phyloP scores from a whole-genome alignment of 108 stramenopile species.

The Cyclostephanos invisitatus region DNA sequence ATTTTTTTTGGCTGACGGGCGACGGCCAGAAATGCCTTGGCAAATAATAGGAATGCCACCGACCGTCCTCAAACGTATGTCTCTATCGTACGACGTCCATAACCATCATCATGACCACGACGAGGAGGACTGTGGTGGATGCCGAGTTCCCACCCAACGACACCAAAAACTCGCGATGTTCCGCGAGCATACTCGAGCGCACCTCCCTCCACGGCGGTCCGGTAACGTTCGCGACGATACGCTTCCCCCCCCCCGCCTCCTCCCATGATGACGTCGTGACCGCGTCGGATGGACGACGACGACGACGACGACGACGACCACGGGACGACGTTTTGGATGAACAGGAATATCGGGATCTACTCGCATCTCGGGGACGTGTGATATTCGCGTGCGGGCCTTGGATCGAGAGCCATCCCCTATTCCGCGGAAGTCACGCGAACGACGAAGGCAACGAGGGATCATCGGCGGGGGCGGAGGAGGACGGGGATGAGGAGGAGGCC shows the following conservation, averaged over 20 bases:
- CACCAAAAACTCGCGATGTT: neutral
- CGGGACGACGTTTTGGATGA: neutral
- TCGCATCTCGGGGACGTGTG: constrained; percentile 10
- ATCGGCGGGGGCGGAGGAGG: neutral
- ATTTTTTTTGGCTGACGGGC: no score
- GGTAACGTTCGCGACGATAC: constrained; percentile 24
- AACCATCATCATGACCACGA: neutral
- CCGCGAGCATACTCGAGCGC: neutral
- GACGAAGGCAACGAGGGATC: neutral
- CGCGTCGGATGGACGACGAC: neutral
- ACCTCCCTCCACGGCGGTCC: constrained; percentile 20
- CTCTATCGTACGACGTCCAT: no score
- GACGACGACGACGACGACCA: neutral
- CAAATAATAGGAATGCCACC: no score
- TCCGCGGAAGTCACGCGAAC: neutral
- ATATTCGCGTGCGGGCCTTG: constrained; percentile 21
- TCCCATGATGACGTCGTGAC: neutral
- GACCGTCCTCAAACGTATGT: no score
- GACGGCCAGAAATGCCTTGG: no score
- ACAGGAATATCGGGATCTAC: neutral
- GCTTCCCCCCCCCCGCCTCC: constrained; percentile 19
- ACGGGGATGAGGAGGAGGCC: neutral
- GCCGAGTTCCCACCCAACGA: constrained; percentile 10
- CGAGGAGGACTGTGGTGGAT: neutral
- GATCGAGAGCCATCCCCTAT: constrained; percentile 19